Evolutionary conservation across 768 basidiomycete genomes (phyloP), one percentile per base, ranked within the genome.

Genomic region (Sistotremastrum suecicum): DNA sequence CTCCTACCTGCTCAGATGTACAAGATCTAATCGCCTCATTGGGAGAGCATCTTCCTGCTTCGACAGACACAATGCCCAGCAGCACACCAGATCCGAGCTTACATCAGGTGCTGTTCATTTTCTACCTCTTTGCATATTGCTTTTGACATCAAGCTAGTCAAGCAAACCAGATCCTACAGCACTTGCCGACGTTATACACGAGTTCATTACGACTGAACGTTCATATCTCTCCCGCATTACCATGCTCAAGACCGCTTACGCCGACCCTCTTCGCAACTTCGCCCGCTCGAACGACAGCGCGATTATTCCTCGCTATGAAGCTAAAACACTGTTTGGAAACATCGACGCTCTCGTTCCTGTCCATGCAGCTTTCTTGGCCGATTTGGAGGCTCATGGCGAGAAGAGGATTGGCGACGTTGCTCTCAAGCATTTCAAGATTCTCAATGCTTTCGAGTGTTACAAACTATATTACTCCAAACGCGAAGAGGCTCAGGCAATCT

Each of bases 271-370:
- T 30, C 78, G 91, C 35, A 74, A 74, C 39, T 99, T 92, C 59
- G 78, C 94, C 20, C 74, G 76, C 45, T 80, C 72, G 60, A 85
- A 86, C 58, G 80, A 83, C 48, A 91, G 86, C 0, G 78, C 84
- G 34, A 87, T 99, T 54, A 74, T 99, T 39, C 82, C 85, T 1
- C 63, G 77, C 20, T 97, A 94, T 59, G 86, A 97, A 59, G 92
- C 92, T 34, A 91, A 86, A 52, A 86, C 78, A 1, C 71, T 99
- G 28, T 98, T 99, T 54, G 88, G 87, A 45, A 98, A 99, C 63
- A 74, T 97, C 43, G 92, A 97, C 60, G 80, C 76, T 43, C 71
- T 99, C 20, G 62, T 97, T 3, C 80, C 80, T 1, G 84, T 88
- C n/a, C 90, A 97, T 55, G 83, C 88, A 55, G 77, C 79, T 0